Percentiles rank a stretch among this genome's conserved stretches.
Evolutionary conservation across 345 rosid species (phyloP).

Genomic region (Arabidopsis thaliana): TAIR10.1 NC_003075.7:6155001-6155500

Average conservation of each 20-base stretch:
- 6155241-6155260: conserved; percentile 11
- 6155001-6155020: neutral
- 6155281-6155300: conserved; percentile 23
- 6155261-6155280: conserved; percentile 25
- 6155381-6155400: neutral
- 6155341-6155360: neutral
- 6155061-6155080: conserved; percentile 19
- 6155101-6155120: neutral
- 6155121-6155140: conserved; percentile 22
- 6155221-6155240: conserved; percentile 17
- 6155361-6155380: neutral
- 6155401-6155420: neutral
- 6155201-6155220: conserved; percentile 9
- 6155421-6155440: neutral
- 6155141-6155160: conserved; percentile 11
- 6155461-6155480: neutral
- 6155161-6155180: conserved; percentile 15
- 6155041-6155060: conserved; percentile 12
- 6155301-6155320: conserved; percentile 6
- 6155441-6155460: too few relatives aligned
- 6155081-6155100: neutral
- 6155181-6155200: conserved; percentile 24
- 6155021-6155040: too few relatives aligned
- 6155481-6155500: conserved; percentile 7
- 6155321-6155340: conserved; percentile 26